Percentiles rank a stretch among this genome's conserved stretches.
phyloP scores from a whole-genome alignment of 352 stramenopile genomes.

The Phytophthora macrochlamydospora region DNA sequence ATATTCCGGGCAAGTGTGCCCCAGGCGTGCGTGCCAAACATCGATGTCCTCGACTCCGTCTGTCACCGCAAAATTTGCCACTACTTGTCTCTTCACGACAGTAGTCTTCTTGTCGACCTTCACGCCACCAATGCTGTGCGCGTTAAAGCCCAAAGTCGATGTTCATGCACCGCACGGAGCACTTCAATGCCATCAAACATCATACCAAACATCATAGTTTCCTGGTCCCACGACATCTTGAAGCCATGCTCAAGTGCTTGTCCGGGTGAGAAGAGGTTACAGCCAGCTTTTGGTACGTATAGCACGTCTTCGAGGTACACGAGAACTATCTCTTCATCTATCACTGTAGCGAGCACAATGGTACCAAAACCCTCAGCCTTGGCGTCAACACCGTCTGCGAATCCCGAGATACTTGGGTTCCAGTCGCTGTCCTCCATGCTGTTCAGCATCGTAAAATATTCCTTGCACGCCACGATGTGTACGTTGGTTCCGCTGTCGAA shows the following conservation, averaged over 20 bases:
- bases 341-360: slow-evolving; percentile 4
- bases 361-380: slow-evolving; percentile 20
- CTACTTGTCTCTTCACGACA: slow-evolving; percentile 6
- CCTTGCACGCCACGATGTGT: slow-evolving; percentile 18
- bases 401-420: slow-evolving; percentile 11
- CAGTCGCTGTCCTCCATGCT: slow-evolving; percentile 25
- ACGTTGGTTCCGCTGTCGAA: slow-evolving; percentile 19
- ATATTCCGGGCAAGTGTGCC: slow-evolving; percentile 12
- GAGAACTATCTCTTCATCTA: slow-evolving; percentile 6
- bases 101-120: neutral
- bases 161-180: slow-evolving; percentile 4
- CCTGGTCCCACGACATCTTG: slow-evolving; percentile 7
- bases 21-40: slow-evolving; percentile 10
- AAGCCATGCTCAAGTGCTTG: slow-evolving; percentile 9
- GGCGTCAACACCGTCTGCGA: slow-evolving; percentile 6
- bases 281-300: slow-evolving; percentile 5
- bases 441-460: slow-evolving; percentile 18
- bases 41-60: slow-evolving; percentile 12
- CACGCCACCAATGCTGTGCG: neutral
- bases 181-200: slow-evolving; percentile 8
- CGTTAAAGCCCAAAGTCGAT: slow-evolving; percentile 7
- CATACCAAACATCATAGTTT: slow-evolving; percentile 3
- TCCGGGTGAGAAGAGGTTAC: slow-evolving; percentile 16
- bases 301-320: slow-evolving; percentile 7
- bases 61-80: slow-evolving; percentile 13